Evolutionary conservation across 2,329 filamentous ascomycete species (phyloP).

Genomic region (Aureobasidium subglaciale): DNA sequence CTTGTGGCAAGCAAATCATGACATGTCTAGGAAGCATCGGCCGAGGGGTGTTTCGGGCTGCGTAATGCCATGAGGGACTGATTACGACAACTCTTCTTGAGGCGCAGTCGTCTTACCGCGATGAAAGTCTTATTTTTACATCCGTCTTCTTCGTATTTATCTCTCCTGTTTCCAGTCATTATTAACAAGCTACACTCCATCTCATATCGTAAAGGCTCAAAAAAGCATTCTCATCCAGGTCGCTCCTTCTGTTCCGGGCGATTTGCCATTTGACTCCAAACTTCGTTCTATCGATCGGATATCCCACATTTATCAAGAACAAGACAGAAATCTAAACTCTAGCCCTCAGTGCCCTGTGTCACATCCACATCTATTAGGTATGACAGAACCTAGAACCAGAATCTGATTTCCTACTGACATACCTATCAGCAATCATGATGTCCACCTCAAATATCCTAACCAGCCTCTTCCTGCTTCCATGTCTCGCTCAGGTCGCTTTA

Average conservation of each 20-base stretch:
- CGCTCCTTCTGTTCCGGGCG: background rate
- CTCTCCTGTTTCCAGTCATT: background rate
- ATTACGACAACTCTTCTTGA: slow-evolving; percentile 10
- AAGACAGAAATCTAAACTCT: background rate
- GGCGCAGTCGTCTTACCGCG: slow-evolving; percentile 9
- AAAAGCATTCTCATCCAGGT: background rate
- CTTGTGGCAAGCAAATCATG: slow-evolving; percentile 3
- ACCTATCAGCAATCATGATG: background rate
- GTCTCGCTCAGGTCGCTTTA: slow-evolving; percentile 5
- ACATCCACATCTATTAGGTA: slow-evolving; percentile 3
- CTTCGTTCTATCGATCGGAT: background rate
- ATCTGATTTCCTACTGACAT: background rate
- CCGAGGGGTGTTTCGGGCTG: slow-evolving; percentile 8
- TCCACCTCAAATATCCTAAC: slow-evolving; percentile 5
- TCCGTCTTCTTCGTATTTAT: background rate
- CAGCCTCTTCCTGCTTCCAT: slow-evolving; percentile 9
- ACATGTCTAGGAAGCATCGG: slow-evolving; percentile 1
- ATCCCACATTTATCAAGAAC: background rate
- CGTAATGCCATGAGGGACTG: slow-evolving; percentile 10
- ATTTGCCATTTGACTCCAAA: background rate
- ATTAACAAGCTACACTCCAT: background rate
- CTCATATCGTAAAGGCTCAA: background rate
- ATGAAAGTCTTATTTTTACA: slow-evolving; percentile 6
- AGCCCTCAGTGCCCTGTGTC: background rate
- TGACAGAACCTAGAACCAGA: background rate